Conservation (phyloP, 2,329 filamentous ascomycete genomes). For the Harringtonia lauricola region DNA sequence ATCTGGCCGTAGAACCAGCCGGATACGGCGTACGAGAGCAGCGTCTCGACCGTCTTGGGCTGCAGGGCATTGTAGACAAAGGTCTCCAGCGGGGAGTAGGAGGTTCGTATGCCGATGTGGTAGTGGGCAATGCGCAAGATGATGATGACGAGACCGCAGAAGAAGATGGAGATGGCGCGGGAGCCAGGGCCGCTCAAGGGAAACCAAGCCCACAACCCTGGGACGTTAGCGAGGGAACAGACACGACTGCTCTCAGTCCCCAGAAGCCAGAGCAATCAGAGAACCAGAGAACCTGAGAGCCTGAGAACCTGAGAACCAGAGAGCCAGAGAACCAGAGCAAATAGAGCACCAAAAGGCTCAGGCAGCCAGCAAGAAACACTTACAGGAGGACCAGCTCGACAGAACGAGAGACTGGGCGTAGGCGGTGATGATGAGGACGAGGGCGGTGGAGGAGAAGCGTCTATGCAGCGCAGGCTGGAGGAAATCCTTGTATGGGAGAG, state of each 20-base stretch:
- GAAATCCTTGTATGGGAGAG: slow-evolving; percentile 69
- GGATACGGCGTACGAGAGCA: slow-evolving; percentile 67
- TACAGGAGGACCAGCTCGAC: slow-evolving; percentile 58
- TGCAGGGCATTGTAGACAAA: slow-evolving; percentile 47
- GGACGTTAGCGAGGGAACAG: neutral
- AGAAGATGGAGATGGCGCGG: slow-evolving; percentile 64
- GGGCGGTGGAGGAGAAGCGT: slow-evolving; percentile 70
- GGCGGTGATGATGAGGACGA: slow-evolving; percentile 57
- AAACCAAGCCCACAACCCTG: slow-evolving; percentile 80
- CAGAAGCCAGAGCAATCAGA: too few relatives aligned
- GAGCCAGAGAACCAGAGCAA: slow-evolving; percentile 3
- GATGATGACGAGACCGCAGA: slow-evolving; percentile 66
- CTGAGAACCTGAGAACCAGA: too few relatives aligned
- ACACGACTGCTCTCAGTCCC: too few relatives aligned
- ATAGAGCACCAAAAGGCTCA: too few relatives aligned
- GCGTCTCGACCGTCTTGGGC: slow-evolving; percentile 54
- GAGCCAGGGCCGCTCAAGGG: slow-evolving; percentile 67
- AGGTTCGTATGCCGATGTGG: slow-evolving; percentile 63
- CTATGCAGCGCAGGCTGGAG: slow-evolving; percentile 80
- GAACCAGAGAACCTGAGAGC: too few relatives aligned
- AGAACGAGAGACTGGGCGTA: slow-evolving; percentile 63
- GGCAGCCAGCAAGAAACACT: too few relatives aligned
- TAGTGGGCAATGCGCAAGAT: slow-evolving; percentile 78
- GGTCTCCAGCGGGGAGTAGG: slow-evolving; percentile 54
- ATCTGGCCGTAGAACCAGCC: slow-evolving; percentile 71